Evolutionary conservation across 2,329 filamentous ascomycete genomes (phyloP).

Genomic region (Leptographium radiaticola): DNA sequence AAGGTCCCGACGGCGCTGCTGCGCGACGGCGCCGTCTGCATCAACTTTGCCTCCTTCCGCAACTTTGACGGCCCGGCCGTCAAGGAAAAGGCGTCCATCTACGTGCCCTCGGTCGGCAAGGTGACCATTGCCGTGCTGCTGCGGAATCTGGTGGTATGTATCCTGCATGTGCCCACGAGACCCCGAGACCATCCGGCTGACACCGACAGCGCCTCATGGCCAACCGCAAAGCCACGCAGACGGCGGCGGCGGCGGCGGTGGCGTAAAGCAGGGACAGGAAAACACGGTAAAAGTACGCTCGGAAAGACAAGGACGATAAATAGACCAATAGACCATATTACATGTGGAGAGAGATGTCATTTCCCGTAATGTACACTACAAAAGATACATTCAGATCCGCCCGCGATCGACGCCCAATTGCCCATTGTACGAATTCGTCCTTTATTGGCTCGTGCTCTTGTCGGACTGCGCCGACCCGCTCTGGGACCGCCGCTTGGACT

Average conservation of each 20-base stretch:
- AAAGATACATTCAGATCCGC: neutral
- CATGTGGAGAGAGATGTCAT: neutral
- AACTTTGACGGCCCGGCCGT: slow-evolving; percentile 79
- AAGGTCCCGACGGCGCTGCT: slow-evolving; percentile 79
- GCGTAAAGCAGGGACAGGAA: neutral
- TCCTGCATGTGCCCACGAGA: neutral
- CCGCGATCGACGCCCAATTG: neutral
- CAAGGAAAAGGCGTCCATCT: slow-evolving; percentile 93
- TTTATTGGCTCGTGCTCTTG: neutral
- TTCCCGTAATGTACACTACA: neutral
- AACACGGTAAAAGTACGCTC: neutral
- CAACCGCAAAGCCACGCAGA: neutral
- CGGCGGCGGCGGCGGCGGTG: too few species aligned
- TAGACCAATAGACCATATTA: neutral
- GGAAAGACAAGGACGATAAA: neutral
- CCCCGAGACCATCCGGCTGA: neutral
- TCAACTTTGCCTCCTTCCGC: slow-evolving; percentile 94
- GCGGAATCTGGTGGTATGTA: slow-evolving; percentile 65
- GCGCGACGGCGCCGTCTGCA: slow-evolving; percentile 87
- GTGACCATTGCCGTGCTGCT: slow-evolving; percentile 89
- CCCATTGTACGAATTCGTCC: neutral
- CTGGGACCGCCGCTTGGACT: neutral
- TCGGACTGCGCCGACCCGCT: too few species aligned
- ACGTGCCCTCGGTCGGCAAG: slow-evolving; percentile 93
- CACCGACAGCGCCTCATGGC: slow-evolving; percentile 2